These are phyloP conservation scores for Candida dubliniensis DNA, from an alignment of 1,139 yeast species.

Conservation along the genomic window DNA sequence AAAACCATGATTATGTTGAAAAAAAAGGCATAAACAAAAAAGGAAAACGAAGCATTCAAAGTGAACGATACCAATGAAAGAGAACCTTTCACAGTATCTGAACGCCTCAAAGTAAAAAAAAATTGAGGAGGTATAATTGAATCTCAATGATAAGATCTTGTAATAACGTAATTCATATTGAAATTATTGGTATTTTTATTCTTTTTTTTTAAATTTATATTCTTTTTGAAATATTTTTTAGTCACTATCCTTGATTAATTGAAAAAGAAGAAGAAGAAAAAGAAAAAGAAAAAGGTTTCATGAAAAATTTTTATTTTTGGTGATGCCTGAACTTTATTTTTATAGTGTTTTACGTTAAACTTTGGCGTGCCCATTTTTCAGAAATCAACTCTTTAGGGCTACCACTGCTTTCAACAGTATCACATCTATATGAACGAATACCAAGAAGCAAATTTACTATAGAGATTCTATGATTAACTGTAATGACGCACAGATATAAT, in stretches of 20 bases:
- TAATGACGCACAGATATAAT: not conserved
- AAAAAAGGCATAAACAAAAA: constrained; percentile 12
- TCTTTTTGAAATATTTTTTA: constrained; percentile 24
- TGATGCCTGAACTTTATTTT: not conserved
- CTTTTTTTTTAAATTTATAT: constrained; percentile 9
- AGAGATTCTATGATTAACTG: not conserved
- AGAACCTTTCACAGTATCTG: constrained; percentile 18
- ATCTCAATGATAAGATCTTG: constrained; percentile 2
- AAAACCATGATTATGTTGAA: not conserved
- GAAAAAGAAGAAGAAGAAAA: constrained; percentile 22
- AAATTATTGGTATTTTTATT: constrained; percentile 17
- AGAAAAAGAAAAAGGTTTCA: constrained; percentile 4
- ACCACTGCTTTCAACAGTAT: no score
- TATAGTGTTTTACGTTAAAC: not conserved
- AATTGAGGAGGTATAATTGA: constrained; percentile 5
- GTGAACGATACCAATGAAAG: constrained; percentile 12
- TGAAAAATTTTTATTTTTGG: constrained; percentile 5
- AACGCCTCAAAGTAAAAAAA: constrained; percentile 13
- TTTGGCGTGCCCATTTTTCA: not conserved
- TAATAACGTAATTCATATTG: constrained; percentile 9
- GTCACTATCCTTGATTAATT: constrained; percentile 47
- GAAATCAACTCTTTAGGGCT: not conserved
- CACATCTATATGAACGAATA: no score
- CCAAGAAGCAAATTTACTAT: no score
- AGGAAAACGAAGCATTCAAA: constrained; percentile 11